Conservation (phyloP, 345 rosid species). For the Linum usitatissimum region DNA sequence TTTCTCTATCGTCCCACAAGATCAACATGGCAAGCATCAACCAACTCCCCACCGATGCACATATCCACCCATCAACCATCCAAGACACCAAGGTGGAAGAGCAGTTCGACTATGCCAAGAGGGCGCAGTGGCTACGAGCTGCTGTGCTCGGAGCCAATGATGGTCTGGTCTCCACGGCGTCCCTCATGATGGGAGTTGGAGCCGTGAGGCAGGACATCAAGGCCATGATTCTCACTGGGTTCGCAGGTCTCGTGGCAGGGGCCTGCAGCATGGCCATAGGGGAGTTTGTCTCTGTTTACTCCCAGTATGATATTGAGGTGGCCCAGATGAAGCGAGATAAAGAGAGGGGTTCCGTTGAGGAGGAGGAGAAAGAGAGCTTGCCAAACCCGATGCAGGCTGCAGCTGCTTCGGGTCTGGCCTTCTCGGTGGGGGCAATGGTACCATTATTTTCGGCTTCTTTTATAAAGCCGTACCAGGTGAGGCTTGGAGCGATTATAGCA, state of each 20-base stretch:
- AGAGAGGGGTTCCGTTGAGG: neutral
- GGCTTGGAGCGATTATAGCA: conserved; percentile 24
- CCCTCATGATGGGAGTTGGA: conserved; percentile 81
- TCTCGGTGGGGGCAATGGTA: conserved; percentile 24
- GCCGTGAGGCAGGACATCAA: conserved; percentile 51
- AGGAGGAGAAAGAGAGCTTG: conserved; percentile 18
- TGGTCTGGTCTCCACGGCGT: conserved; percentile 61
- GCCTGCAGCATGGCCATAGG: conserved; percentile 88
- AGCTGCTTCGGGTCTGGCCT: conserved; percentile 29
- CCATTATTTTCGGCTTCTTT: conserved; percentile 30
- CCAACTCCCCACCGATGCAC: too few species aligned
- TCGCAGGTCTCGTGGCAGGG: conserved; percentile 64
- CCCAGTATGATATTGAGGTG: conserved; percentile 52
- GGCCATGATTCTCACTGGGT: conserved; percentile 57
- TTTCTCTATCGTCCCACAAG: too few species aligned
- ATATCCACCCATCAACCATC: too few species aligned
- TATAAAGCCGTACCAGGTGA: conserved; percentile 17
- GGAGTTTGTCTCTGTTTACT: conserved; percentile 73
- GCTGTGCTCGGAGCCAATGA: conserved; percentile 76
- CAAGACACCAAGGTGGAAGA: neutral
- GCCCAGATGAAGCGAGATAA: conserved; percentile 45
- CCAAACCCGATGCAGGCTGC: conserved; percentile 36
- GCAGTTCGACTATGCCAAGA: conserved; percentile 37
- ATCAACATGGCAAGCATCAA: too few species aligned
- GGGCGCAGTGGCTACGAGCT: conserved; percentile 79